Base-by-base conservation (phyloP, 2,329 filamentous ascomycete genomes). In the Fusarium sp. region DNA sequence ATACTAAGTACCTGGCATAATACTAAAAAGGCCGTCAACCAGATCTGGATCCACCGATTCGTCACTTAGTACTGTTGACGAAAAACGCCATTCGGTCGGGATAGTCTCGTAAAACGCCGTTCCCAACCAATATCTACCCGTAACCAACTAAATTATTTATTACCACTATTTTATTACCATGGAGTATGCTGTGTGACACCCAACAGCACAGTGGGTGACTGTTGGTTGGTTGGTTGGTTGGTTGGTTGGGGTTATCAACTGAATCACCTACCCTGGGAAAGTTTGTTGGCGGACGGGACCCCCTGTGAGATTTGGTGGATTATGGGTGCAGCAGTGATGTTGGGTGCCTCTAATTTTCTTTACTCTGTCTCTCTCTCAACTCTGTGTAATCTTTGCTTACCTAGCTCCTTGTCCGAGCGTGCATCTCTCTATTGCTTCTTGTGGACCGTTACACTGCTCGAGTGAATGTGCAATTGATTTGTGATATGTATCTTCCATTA, bases 401-500 rank as follows among this genome's bases (percentile, higher is more conserved):
- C 18, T 20, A 6, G 15, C 15, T 20, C 37, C 15, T 36, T 12
- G 42, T 60, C 57, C 53, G 53, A 58, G 57, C 54, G 42, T 30
- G 33, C 42, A 59, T 61, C 9, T 42, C 31, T 59, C 3, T 55
- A 55, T 55, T 62, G 40, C 3, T 36, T 31, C 4, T 28, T 30
- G 36, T 52, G 38, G 16, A 15, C 7, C 5, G 57, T 42, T 51
- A 6, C 37, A 60, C 34, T 6, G 15, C 10, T 7, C 15, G 33
- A 18, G 8, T 15, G 16, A 6, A n/a, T 34, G 34, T 36, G 42
- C 23, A 31, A 28, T 31, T 20, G 13, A 38, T 30, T 36, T 49
- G 46, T 34, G 23, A 36, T 18, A 16, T 51, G n/a, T 41, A 23
- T 5, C 16, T 31, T 33, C 18, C 4, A 10, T 20, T 30, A 4